Percentiles rank a stretch among this genome's conserved stretches.
These are phyloP conservation scores for Tolypocladium paradoxum DNA, from an alignment of 2,329 filamentous ascomycete species.

Conservation along the genomic window DNA sequence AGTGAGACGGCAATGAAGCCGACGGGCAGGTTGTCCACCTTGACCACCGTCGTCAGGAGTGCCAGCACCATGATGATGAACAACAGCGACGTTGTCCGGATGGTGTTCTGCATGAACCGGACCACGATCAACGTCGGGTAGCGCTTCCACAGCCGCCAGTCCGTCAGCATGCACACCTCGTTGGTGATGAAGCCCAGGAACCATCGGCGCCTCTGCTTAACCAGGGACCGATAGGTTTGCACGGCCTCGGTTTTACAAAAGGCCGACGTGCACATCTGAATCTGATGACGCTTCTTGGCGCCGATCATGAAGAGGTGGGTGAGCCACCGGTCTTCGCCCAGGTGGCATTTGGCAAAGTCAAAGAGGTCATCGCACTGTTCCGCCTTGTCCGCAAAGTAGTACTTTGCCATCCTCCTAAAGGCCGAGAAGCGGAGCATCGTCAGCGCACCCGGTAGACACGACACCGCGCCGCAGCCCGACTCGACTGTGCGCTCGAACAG, in stretches of 20 bases:
- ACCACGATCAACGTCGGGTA: conserved; percentile 82
- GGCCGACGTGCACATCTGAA: conserved; percentile 93
- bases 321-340: conserved; percentile 93
- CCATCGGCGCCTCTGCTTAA: conserved; percentile 94
- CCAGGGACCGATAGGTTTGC: conserved; percentile 70
- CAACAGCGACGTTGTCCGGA: conserved; percentile 82
- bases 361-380: conserved; percentile 94
- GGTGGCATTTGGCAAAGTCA: conserved; percentile 89
- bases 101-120: conserved; percentile 91
- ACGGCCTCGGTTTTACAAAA: conserved; percentile 99
- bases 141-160: conserved; percentile 79
- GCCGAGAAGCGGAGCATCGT: conserved; percentile 94
- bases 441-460: conserved; percentile 87
- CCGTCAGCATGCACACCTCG: conserved; percentile 95
- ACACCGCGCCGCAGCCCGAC: conserved; percentile 86
- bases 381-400: conserved; percentile 95
- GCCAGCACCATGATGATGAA: conserved; percentile 92
- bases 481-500: conserved; percentile 93
- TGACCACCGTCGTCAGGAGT: conserved; percentile 73
- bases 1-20: conserved; percentile 90
- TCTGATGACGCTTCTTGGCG: conserved; percentile 84
- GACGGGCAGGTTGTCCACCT: conserved; percentile 67
- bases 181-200: conserved; percentile 97
- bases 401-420: conserved; percentile 92
- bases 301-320: conserved; percentile 99